phyloP scores from a whole-genome alignment of 2,329 filamentous ascomycete species.

The Hymenoscyphus fructigenus region DNA sequence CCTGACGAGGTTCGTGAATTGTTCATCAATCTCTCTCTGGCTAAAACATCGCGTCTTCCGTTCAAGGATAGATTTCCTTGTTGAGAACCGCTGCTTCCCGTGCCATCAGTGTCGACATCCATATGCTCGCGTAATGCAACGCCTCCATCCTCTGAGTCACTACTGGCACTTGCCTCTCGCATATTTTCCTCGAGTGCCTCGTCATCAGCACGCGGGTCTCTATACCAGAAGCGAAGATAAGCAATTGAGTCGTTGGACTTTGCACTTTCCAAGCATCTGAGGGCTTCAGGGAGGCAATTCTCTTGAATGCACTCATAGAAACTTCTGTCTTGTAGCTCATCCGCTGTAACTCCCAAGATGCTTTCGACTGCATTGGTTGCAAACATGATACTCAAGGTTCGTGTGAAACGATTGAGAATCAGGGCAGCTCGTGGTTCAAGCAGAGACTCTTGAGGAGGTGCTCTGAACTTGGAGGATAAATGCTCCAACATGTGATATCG shows the following conservation, averaged over 20 bases:
- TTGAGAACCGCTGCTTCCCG: constrained; percentile 11
- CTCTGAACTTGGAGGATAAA: constrained; percentile 75
- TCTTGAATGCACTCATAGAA: constrained; percentile 87
- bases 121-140: constrained; percentile 40
- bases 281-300: constrained; percentile 72
- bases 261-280: constrained; percentile 77
- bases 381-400: constrained; percentile 82
- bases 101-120: constrained; percentile 38
- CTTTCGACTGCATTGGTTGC: constrained; percentile 73
- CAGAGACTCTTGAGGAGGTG: constrained; percentile 55
- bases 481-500: constrained; percentile 89
- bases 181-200: constrained; percentile 45
- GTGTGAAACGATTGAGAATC: constrained; percentile 83
- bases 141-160: constrained; percentile 47
- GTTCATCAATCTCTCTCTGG: constrained; percentile 11
- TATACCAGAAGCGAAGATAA: constrained; percentile 82
- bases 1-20: constrained; percentile 44
- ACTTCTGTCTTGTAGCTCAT: constrained; percentile 70
- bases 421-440: constrained; percentile 81
- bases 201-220: constrained; percentile 65
- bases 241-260: constrained; percentile 91
- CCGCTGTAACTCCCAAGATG: constrained; percentile 71
- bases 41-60: not conserved
- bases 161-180: constrained; percentile 42
- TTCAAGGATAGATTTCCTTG: not conserved